Percentiles rank a stretch among this genome's conserved stretches.
phyloP scores from a whole-genome alignment of 495 filamentous ascomycete genomes.

The Talaromyces liani region DNA sequence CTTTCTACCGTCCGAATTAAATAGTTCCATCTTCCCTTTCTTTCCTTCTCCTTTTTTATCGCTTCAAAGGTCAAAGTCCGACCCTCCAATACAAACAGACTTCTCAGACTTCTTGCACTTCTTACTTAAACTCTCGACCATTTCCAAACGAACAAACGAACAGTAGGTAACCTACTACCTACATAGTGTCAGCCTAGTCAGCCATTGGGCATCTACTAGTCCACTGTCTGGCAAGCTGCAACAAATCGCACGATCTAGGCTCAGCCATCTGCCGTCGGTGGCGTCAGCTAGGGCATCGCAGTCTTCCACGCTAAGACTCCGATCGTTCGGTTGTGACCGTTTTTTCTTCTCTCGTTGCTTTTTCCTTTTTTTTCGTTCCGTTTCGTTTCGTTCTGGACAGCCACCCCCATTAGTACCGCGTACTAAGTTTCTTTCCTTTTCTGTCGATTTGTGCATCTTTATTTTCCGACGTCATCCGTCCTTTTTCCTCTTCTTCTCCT shows the following conservation, averaged over 20 bases:
- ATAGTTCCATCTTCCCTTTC: neutral
- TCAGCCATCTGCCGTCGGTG: conserved; percentile 6
- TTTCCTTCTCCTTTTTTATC: neutral
- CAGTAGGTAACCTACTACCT: no score
- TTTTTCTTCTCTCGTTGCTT: conserved; percentile 1
- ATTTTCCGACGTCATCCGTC: conserved; percentile 10
- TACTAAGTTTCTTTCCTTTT: conserved; percentile 10
- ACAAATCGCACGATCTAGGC: neutral
- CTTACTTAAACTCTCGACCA: neutral
- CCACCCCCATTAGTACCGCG: neutral
- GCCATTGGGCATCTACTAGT: neutral
- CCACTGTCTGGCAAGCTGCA: neutral
- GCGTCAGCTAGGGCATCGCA: neutral
- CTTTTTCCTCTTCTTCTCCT: conserved; percentile 13
- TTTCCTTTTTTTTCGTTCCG: neutral
- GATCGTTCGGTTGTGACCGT: neutral
- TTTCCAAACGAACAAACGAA: neutral
- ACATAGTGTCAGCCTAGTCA: neutral
- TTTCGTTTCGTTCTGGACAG: neutral
- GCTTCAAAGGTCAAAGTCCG: no score
- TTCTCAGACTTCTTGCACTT: neutral
- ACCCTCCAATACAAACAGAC: neutral
- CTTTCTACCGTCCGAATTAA: neutral
- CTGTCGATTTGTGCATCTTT: conserved; percentile 3
- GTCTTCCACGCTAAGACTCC: neutral